Base-by-base conservation (phyloP, 2,329 filamentous ascomycete species). In the Epichloe baconii region DNA sequence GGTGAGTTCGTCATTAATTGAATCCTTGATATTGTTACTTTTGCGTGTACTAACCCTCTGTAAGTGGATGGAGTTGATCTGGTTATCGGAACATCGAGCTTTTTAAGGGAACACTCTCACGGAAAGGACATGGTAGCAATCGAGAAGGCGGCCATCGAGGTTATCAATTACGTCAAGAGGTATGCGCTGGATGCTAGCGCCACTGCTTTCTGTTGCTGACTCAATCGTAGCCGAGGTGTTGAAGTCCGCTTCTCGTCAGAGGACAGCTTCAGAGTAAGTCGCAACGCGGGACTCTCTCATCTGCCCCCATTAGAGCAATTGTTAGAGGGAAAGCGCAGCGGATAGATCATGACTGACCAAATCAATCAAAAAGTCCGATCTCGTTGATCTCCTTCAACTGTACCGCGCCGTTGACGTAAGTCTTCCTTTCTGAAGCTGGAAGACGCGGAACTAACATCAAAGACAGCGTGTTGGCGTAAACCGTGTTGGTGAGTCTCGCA, bases 51-150 rank as follows among this genome's bases (percentile, higher is more conserved):
- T 48, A n/a, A 48, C 46, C 15, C n/a, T 40, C 31, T 34, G 5
- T 15, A 31, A 48, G 86, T 91, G 54, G 84, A 89, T 12, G 54
- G 56, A 19, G 40, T 55, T 6, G 56, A 57, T 41, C 14, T 56
- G 8, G 56, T 50, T 50, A 94, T 94, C 65, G 87, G 87, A 55
- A 93, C 88, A 26, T 90, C 85, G 36, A 83, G 80, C 49, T 87
- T 86, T 86, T 79, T 95, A 49, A 82, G 86, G 66, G 84, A 94
- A 68, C 85, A 93, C 74, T 87, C 82, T 53, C 88, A 93, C 68
- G 88, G 88, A 66, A 95, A 94, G 78, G 85, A 89, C 63, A 90
- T 94, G 82, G 82, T 80, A 58, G 86, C 85, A 65, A 89, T 68
- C 53, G 58, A 75, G 71, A 85, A 88, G 71, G 79, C 83, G 35